Base-by-base conservation (phyloP, 2,329 filamentous ascomycete species). In the Blastomyces percursus region DNA sequence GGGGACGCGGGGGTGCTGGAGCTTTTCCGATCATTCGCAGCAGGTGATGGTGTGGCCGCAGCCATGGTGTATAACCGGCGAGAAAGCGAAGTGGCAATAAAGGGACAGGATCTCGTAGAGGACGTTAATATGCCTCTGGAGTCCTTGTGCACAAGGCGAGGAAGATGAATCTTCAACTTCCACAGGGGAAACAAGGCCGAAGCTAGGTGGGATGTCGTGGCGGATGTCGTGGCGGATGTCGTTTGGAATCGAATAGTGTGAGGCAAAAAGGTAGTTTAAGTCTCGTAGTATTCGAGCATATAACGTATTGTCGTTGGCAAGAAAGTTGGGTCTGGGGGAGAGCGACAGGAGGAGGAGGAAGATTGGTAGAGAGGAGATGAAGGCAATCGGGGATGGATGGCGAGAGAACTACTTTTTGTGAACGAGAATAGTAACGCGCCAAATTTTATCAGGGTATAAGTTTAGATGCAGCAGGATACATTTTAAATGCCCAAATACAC, bases 1-100 rank as follows among this genome's bases (percentile, higher is more conserved):
- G 73, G 73, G 44, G 73, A 75, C 30, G 73, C 71, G 42, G 74
- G 74, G 21, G 74, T 72, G 16, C 72, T 74, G n/a, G 69, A 69
- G 19, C 67, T 66, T 61, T 71, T 71, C 69, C 72, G 75, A 27
- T 64, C 54, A 67, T 63, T 58, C 62, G 30, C 50, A n/a, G 60
- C 35, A 21, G 30, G 7, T 51, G 64, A 55, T n/a, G 61, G 27
- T 8, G 60, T 51, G 51, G 46, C 19, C 11, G 64, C 24, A 32
- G 24, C 16, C 32, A 54, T 51, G 35, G 56, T 63, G n/a, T 52
- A 50, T 38, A 42, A 44, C 46, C 63, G 64, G 62, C 64, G 62
- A 21, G 35, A 16, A 30, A 44, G 56, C 7, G 48, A 12, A 30
- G 46, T 32, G 21, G 44, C 8, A 60, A 48, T 24, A 63, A 61